Conservation (phyloP, 2,329 filamentous ascomycete genomes). For the Nothophoma quercina region DNA sequence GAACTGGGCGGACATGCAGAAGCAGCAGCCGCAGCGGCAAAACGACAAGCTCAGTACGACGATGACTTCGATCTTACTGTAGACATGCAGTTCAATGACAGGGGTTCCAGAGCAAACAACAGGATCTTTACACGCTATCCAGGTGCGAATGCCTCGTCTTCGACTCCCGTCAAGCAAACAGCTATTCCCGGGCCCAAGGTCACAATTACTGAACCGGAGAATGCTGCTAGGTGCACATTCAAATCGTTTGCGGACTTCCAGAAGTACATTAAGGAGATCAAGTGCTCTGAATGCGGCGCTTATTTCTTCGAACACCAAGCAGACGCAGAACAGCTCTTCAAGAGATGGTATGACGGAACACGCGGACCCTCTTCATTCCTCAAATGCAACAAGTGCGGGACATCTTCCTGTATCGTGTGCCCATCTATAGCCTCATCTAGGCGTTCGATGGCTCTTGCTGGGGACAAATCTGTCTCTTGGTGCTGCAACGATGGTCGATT, state of each 20-base stretch:
- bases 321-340: conserved; percentile 22
- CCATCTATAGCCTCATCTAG: conserved; percentile 5
- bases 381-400: conserved; percentile 27
- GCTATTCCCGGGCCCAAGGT: neutral
- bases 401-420: conserved; percentile 29
- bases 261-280: conserved; percentile 15
- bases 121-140: neutral
- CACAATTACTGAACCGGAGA: conserved; percentile 12
- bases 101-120: neutral
- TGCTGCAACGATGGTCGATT: conserved; percentile 46
- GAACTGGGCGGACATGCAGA: neutral
- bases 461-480: conserved; percentile 34
- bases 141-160: neutral
- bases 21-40: conserved; percentile 2
- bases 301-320: conserved; percentile 16
- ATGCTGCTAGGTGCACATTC: neutral
- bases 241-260: conserved; percentile 20
- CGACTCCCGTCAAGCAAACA: neutral
- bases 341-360: conserved; percentile 23
- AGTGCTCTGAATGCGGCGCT: conserved; percentile 23
- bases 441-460: conserved; percentile 3
- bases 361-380: conserved; percentile 18
- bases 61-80: conserved; percentile 9
- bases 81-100: neutral
- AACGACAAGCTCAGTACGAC: conserved; percentile 1